Conservation (phyloP, 2,329 filamentous ascomycete species). For the Colletotrichum orbiculare region DNA sequence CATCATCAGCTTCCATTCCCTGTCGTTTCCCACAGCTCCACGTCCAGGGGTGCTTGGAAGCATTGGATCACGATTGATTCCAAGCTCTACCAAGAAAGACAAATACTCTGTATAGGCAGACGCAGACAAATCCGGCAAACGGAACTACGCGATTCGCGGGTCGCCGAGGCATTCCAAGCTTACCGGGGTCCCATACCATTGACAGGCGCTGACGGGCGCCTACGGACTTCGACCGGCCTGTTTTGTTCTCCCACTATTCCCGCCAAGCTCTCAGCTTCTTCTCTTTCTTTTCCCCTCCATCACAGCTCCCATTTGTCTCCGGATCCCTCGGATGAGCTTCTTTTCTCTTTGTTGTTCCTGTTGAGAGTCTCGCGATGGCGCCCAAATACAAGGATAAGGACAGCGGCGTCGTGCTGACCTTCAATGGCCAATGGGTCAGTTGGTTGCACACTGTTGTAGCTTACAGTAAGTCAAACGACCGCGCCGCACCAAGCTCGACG, state of each 20-base stretch:
- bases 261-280: conserved; percentile 6
- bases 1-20: conserved; percentile 33
- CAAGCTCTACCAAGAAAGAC: too few relatives aligned
- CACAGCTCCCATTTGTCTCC: conserved; percentile 31
- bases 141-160: conserved; percentile 14
- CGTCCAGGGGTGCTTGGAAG: background rate
- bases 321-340: conserved; percentile 46
- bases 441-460: conserved; percentile 87
- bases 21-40: conserved; percentile 5
- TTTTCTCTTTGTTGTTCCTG: conserved; percentile 29
- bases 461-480: conserved; percentile 69
- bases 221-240: too few relatives aligned
- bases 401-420: conserved; percentile 66
- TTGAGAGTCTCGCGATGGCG: conserved; percentile 48
- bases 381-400: conserved; percentile 73
- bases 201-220: background rate
- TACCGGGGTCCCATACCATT: background rate
- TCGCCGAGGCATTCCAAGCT: conserved; percentile 18
- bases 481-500: too few relatives aligned
- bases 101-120: background rate
- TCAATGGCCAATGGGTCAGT: conserved; percentile 92
- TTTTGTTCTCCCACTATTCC: conserved; percentile 1
- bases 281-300: conserved; percentile 19
- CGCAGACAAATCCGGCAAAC: conserved; percentile 6
- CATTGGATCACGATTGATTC: too few relatives aligned